These are phyloP conservation scores for Gossypium bickii DNA, from an alignment of 345 rosid genomes.

Conservation along the genomic window DNA sequence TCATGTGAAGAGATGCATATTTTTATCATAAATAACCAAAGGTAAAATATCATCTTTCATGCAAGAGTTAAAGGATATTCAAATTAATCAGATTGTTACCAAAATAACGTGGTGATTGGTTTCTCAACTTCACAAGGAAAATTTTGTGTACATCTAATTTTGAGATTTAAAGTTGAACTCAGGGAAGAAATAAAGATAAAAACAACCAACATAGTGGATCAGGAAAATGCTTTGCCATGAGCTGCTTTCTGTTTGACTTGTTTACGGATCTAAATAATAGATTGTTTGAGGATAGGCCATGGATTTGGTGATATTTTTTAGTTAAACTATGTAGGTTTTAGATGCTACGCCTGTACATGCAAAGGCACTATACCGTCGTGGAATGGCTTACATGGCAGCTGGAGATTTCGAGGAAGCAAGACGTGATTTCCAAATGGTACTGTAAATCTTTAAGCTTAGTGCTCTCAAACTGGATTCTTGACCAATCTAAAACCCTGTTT, in stretches of 20 bases:
- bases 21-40: neutral
- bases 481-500: conserved; percentile 18
- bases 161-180: neutral
- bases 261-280: neutral
- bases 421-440: conserved; percentile 62
- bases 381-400: conserved; percentile 82
- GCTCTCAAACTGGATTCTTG: neutral
- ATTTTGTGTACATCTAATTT: neutral
- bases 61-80: neutral
- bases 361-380: conserved; percentile 88
- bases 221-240: neutral
- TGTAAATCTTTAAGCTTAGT: neutral
- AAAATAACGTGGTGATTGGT: neutral
- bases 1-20: neutral
- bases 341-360: conserved; percentile 80
- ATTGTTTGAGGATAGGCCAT: neutral
- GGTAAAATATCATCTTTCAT: neutral
- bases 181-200: neutral
- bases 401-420: conserved; percentile 90
- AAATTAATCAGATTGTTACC: neutral
- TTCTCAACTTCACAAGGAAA: conserved; percentile 5
- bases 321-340: conserved; percentile 50
- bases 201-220: neutral
- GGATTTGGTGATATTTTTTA: neutral
- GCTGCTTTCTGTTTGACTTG: neutral